A percentile compares a stretch with the other conserved stretches of the same genome.
Conservation (phyloP, 2,329 filamentous ascomycete genomes). For the Cercospora sesami region DNA sequence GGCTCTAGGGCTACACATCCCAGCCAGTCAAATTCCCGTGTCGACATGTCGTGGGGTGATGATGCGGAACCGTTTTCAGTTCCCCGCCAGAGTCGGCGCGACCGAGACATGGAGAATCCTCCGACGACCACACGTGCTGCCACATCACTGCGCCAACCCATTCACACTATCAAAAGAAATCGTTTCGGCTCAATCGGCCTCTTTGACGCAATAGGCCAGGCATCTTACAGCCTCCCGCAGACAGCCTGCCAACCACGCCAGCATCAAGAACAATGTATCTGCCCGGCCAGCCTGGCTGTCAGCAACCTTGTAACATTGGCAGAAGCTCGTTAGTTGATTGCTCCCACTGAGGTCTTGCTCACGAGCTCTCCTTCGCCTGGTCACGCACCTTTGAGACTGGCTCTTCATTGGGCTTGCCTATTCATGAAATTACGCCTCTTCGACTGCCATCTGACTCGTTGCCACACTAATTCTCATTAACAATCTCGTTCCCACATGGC, state of each 20-base stretch:
- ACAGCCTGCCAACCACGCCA: not conserved
- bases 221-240: not conserved
- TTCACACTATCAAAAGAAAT: not conserved
- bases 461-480: not conserved
- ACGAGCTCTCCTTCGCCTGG: not conserved
- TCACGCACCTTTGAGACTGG: not conserved
- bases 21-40: not conserved
- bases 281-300: not conserved
- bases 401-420: not conserved
- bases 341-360: not conserved
- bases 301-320: not conserved
- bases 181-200: not conserved
- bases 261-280: not conserved
- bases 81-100: not conserved
- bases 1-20: not conserved
- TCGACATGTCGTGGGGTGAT: not conserved
- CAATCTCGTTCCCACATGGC: not conserved
- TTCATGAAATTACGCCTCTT: not conserved
- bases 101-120: not conserved
- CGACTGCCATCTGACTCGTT: not conserved
- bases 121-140: not conserved
- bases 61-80: not conserved
- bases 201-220: not conserved
- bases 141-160: not conserved
- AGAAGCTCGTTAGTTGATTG: not conserved